Evolutionary conservation across 2,329 filamentous ascomycete species (phyloP), one percentile per base, ranked within the genome.

Genomic region (Sporothrix pseudoabietina): DNA sequence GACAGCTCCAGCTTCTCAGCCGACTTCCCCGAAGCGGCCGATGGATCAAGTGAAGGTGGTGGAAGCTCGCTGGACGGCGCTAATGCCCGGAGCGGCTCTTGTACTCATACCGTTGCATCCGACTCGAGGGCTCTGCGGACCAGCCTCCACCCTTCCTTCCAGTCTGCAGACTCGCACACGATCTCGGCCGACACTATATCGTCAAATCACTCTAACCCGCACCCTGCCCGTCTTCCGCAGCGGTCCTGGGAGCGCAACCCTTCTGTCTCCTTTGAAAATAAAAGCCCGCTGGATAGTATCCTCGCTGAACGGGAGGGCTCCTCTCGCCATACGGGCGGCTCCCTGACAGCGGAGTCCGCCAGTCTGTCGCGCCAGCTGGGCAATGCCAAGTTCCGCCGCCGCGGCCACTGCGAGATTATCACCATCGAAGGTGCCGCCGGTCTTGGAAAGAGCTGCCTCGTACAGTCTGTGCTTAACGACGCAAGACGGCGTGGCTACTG

Each of bases 361-460:
- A 88, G 84, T 71, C 81, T 89, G 49, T 87, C 87, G 1, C 83
- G 86, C 49, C 86, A 88, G 74, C 79, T 89, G 9, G 85, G 86
- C 1, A 84, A 85, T 19, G 84, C 85, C 74, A 91, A 90, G 77
- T 90, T 90, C 74, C 84, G 87, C 44, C 84, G 87, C 55, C 85
- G 86, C 32, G 89, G 89, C 2, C 89, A 90, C 71, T 91, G 89
- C 77, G 89, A 91, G 77, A 85, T 91, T 35, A 82, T 91, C 26
- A 84, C 85, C 19, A 85, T 91, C 71, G 87, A 90, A 76, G 89
- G 89, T 41, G 84, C 86, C 14, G 88, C 86, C 3, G 89, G 89
- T 0, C 81, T 91, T n/a, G 89, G 89, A 19, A 91, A 91, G 79
- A 90, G 86, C 75, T 88, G 87, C 74, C 83, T 91, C 19, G 87